These are phyloP conservation scores for Hevea brasiliensis DNA, from an alignment of 345 rosid species.

Conservation along the genomic window DNA sequence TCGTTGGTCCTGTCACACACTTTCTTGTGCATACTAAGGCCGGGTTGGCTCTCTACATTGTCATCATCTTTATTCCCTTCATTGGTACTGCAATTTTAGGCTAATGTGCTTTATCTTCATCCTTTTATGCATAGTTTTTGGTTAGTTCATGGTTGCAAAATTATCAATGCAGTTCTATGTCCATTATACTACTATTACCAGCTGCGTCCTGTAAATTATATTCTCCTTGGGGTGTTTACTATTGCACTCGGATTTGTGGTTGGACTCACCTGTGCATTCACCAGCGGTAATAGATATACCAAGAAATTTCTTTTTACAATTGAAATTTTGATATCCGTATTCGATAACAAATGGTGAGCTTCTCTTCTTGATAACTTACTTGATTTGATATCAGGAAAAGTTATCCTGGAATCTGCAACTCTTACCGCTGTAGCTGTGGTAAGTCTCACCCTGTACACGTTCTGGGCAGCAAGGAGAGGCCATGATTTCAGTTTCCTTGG, in stretches of 20 bases:
- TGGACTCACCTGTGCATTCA: constrained; percentile 2
- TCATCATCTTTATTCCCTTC: constrained; percentile 1
- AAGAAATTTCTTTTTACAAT: neutral
- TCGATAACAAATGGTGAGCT: no score
- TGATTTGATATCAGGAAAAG: constrained; percentile 48
- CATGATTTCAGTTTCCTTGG: constrained; percentile 81
- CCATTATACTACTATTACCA: constrained; percentile 1
- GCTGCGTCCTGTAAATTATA: constrained; percentile 6
- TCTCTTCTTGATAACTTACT: neutral
- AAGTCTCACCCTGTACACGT: constrained; percentile 66
- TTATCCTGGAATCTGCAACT: constrained; percentile 61
- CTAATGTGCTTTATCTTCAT: neutral
- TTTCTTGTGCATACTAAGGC: neutral
- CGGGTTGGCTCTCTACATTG: constrained; percentile 4
- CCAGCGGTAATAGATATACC: neutral
- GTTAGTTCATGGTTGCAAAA: neutral
- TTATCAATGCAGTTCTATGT: neutral
- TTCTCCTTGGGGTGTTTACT: constrained; percentile 8
- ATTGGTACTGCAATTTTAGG: neutral
- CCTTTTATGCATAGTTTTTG: no score
- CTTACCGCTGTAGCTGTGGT: constrained; percentile 56
- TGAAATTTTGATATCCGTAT: neutral
- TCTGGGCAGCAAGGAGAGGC: constrained; percentile 87
- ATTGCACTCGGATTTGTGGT: constrained; percentile 2
- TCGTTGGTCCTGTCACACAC: neutral